Evolutionary conservation across 1,284 basidiomycete species (phyloP).

Genomic region (Rhodotorula glutinis): DNA sequence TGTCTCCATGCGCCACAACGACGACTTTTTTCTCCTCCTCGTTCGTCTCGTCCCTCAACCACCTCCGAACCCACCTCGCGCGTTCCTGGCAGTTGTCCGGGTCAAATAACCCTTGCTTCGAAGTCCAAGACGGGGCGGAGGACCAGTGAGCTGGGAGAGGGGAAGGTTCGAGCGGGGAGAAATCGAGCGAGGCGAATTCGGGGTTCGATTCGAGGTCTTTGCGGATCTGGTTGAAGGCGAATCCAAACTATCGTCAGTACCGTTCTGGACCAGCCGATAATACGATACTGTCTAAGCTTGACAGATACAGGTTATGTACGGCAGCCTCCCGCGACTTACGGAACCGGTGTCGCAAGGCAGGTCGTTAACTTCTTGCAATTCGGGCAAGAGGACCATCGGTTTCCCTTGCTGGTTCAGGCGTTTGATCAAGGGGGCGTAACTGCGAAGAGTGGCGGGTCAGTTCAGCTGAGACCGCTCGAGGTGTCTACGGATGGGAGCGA

Average conservation of each 20-base stretch:
- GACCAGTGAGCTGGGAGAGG: constrained; percentile 18
- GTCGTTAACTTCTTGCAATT: constrained; percentile 48
- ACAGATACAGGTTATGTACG: too few species aligned
- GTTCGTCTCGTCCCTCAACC: constrained; percentile 45
- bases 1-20: constrained; percentile 51
- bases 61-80: constrained; percentile 45
- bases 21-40: constrained; percentile 49
- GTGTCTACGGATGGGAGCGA: not conserved
- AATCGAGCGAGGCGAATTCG: constrained; percentile 46
- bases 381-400: constrained; percentile 46
- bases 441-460: not conserved
- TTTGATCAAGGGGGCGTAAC: constrained; percentile 41
- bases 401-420: constrained; percentile 40
- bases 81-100: constrained; percentile 44
- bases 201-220: constrained; percentile 44
- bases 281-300: too few species aligned
- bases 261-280: too few species aligned
- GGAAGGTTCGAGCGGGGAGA: constrained; percentile 33
- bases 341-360: constrained; percentile 48
- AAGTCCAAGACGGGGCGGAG: constrained; percentile 42
- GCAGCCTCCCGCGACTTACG: too few species aligned
- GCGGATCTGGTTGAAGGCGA: constrained; percentile 26
- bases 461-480: not conserved
- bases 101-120: constrained; percentile 48
- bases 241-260: not conserved